These are phyloP conservation scores for Coemansia sp. DNA, from an alignment of 192 early-diverging fungal species.

Conservation along the genomic window DNA sequence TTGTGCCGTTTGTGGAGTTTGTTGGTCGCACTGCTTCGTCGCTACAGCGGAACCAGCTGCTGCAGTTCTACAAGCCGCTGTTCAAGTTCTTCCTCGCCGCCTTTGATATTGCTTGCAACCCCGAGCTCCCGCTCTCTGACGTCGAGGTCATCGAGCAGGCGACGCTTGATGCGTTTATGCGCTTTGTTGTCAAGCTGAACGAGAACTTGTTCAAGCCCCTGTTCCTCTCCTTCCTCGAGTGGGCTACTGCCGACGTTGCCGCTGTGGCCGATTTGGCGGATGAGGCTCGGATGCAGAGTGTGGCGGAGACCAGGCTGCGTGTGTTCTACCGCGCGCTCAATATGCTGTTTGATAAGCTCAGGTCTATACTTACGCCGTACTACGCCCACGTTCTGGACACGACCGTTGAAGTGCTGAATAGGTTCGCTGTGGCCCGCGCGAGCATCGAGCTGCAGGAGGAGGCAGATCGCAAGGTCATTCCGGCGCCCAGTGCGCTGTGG, in stretches of 20 bases:
- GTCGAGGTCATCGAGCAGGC: conserved; percentile 64
- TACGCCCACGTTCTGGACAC: conserved; percentile 72
- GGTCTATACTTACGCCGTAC: conserved; percentile 77
- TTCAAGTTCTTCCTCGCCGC: conserved; percentile 83
- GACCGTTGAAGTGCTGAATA: conserved; percentile 57
- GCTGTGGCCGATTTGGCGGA: conserved; percentile 14
- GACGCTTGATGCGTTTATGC: conserved; percentile 73
- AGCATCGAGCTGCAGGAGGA: conserved; percentile 49
- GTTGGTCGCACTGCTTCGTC: conserved; percentile 62
- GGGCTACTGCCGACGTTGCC: conserved; percentile 31
- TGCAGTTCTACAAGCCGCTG: conserved; percentile 72
- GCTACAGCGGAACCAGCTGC: conserved; percentile 64
- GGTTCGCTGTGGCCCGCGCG: conserved; percentile 39
- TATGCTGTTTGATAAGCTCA: conserved; percentile 37
- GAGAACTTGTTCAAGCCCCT: conserved; percentile 93
- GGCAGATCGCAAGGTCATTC: conserved; percentile 29
- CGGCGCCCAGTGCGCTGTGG: conserved; percentile 66
- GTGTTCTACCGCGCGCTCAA: conserved; percentile 47
- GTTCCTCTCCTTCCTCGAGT: conserved; percentile 76
- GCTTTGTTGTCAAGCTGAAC: conserved; percentile 87
- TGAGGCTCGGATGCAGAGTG: conserved; percentile 33
- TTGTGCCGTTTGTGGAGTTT: conserved; percentile 67
- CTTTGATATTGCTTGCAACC: conserved; percentile 58
- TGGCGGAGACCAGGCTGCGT: conserved; percentile 28
- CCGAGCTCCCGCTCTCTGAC: conserved; percentile 31